Conservation (phyloP, 371 early-diverging fungal genomes). For the Massospora cicadina region DNA sequence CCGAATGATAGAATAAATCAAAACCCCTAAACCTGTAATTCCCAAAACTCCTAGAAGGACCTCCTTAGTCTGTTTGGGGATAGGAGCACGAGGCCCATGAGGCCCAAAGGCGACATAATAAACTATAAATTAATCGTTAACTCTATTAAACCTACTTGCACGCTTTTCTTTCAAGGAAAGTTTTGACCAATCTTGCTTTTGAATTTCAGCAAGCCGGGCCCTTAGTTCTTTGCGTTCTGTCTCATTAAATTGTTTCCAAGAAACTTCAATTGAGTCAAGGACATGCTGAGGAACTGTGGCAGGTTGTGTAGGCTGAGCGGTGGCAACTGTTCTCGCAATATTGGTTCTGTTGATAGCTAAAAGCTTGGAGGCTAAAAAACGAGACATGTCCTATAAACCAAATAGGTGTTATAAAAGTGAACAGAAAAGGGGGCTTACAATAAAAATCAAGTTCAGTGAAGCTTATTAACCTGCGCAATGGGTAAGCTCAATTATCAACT, state of each 20-base stretch:
- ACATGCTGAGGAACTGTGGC: conserved; percentile 1
- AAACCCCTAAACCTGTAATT: conserved; percentile 34
- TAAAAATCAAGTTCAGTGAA: neutral
- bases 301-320: neutral
- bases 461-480: too few species aligned
- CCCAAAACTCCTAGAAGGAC: conserved; percentile 47
- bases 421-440: neutral
- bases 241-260: conserved; percentile 72
- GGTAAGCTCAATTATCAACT: too few species aligned
- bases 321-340: neutral
- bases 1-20: conserved; percentile 48
- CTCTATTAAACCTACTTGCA: conserved; percentile 49
- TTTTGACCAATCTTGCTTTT: conserved; percentile 89
- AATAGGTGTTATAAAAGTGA: neutral
- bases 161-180: conserved; percentile 84
- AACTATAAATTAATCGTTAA: conserved; percentile 21
- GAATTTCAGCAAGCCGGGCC: conserved; percentile 57
- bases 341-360: neutral
- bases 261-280: conserved; percentile 27
- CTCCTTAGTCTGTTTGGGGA: conserved; percentile 45
- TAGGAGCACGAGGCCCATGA: conserved; percentile 76
- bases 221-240: conserved; percentile 69
- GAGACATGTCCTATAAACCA: neutral
- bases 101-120: conserved; percentile 91
- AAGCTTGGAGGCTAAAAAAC: neutral